Evolutionary conservation across 2,329 filamentous ascomycete species (phyloP).

Genomic region (Penicillium sp.): DNA sequence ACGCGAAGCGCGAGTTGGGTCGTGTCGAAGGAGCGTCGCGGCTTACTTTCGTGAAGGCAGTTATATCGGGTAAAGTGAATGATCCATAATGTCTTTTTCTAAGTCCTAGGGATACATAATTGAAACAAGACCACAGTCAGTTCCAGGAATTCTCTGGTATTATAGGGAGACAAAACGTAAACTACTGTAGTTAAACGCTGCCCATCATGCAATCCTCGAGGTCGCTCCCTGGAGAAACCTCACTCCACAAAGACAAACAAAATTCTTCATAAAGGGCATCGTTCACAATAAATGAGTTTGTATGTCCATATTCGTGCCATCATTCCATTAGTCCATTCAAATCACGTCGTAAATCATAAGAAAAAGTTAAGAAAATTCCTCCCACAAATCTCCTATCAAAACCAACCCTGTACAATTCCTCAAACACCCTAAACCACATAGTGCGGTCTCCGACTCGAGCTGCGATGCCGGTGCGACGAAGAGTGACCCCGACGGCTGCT

Average conservation of each 20-base stretch:
- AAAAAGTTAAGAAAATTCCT: neutral
- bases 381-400: neutral
- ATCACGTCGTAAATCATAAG: slow-evolving; percentile 16
- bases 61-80: too few relatives aligned
- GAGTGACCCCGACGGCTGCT: slow-evolving; percentile 38
- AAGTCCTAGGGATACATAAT: too few relatives aligned
- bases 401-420: neutral
- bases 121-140: too few relatives aligned
- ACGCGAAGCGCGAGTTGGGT: too few relatives aligned
- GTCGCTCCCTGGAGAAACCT: too few relatives aligned
- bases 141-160: neutral
- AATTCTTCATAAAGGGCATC: neutral
- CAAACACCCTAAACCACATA: slow-evolving; percentile 37
- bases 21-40: too few relatives aligned
- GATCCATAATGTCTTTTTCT: too few relatives aligned
- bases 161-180: neutral
- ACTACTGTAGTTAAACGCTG: neutral
- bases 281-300: neutral
- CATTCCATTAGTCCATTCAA: slow-evolving; percentile 14
- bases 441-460: slow-evolving; percentile 30
- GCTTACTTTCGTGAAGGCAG: too few relatives aligned
- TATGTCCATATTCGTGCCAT: neutral
- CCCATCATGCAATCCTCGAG: too few relatives aligned
- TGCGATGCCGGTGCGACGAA: slow-evolving; percentile 31
- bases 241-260: neutral